phyloP scores from a whole-genome alignment of 2,329 filamentous ascomycete species.

The Metarhizium album region DNA sequence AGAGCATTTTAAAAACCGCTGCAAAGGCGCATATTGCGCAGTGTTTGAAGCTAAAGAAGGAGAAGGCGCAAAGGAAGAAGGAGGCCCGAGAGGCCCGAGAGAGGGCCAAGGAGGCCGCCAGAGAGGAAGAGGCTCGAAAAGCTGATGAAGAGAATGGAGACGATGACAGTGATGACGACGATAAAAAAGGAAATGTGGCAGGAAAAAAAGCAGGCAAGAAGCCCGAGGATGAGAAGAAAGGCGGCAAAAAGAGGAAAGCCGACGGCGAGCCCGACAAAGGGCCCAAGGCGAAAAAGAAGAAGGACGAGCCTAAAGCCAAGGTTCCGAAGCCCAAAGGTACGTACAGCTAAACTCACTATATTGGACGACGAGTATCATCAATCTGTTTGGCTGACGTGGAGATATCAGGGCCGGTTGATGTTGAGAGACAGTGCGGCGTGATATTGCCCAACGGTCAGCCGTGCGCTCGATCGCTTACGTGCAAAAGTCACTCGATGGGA shows the following conservation, averaged over 20 bases:
- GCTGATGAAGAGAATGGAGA: constrained; percentile 37
- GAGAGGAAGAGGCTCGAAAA: constrained; percentile 44
- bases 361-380: not conserved
- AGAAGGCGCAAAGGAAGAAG: constrained; percentile 68
- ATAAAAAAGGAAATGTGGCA: constrained; percentile 30
- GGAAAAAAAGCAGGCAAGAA: constrained; percentile 61
- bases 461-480: constrained; percentile 81
- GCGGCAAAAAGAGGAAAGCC: constrained; percentile 67
- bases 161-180: constrained; percentile 35
- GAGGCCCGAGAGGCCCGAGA: constrained; percentile 62
- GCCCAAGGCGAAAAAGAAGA: constrained; percentile 87
- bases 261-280: constrained; percentile 69
- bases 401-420: constrained; percentile 68
- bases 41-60: constrained; percentile 76
- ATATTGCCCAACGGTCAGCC: constrained; percentile 73
- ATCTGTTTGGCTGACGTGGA: not conserved
- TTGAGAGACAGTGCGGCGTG: constrained; percentile 89
- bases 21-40: constrained; percentile 72
- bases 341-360: not conserved
- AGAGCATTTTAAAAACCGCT: constrained; percentile 65
- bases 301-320: constrained; percentile 81
- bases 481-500: constrained; percentile 93
- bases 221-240: constrained; percentile 50
- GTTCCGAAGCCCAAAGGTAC: constrained; percentile 71
- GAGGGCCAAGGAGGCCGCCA: constrained; percentile 50